These are phyloP conservation scores for Elymus sibiricus DNA, from an alignment of 176 grass and related monocot genomes.

Conservation along the genomic window DNA sequence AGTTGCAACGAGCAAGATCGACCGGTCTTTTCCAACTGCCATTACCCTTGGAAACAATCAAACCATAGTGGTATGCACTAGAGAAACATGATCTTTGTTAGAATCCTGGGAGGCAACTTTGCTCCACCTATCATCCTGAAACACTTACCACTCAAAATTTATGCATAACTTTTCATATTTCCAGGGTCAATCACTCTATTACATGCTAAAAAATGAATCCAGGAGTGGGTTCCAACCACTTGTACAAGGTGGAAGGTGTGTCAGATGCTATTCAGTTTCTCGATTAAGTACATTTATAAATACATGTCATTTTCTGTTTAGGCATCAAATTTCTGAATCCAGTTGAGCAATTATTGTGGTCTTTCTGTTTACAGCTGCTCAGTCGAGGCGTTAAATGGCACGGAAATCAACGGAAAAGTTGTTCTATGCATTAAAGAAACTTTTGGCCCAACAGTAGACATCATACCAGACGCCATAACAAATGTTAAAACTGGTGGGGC, in stretches of 20 bases:
- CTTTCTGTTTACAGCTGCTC: conserved; percentile 24
- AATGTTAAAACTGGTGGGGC: conserved; percentile 13
- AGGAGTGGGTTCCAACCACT: conserved; percentile 3
- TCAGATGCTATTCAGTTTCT: neutral
- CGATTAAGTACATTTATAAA: neutral
- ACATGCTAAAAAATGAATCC: conserved; percentile 30
- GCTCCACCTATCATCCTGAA: neutral
- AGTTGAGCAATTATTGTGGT: neutral
- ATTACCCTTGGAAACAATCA: conserved; percentile 45
- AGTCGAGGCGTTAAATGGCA: conserved; percentile 23
- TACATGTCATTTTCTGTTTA: neutral
- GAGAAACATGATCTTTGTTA: conserved; percentile 1
- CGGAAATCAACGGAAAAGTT: conserved; percentile 12
- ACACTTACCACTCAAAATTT: neutral
- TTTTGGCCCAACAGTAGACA: neutral
- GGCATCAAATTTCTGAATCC: neutral
- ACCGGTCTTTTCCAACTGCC: conserved; percentile 39
- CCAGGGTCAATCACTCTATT: conserved; percentile 37
- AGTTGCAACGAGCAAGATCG: conserved; percentile 42
- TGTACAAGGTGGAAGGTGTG: conserved; percentile 19
- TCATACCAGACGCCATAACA: neutral
- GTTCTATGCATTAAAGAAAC: conserved; percentile 20
- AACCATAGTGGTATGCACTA: conserved; percentile 29
- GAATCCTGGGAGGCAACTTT: neutral
- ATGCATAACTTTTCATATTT: neutral